Evolutionary conservation across 1,284 basidiomycete genomes (phyloP).

Genomic region (Kwoniella shivajii): DNA sequence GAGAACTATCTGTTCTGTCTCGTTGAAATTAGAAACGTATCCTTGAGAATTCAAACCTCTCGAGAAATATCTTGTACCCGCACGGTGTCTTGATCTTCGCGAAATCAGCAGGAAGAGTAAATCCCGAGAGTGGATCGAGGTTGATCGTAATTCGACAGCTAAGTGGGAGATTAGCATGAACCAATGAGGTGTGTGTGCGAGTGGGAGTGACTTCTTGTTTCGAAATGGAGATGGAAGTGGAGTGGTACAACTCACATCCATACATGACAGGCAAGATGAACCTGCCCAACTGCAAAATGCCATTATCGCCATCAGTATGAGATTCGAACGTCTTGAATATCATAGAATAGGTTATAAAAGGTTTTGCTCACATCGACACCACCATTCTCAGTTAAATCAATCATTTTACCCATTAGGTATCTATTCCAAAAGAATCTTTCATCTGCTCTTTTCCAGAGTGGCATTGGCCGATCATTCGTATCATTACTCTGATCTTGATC

Average conservation of each 20-base stretch:
- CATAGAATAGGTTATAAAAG: too few species aligned
- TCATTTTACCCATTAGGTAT: constrained; percentile 58
- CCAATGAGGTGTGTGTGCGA: too few species aligned
- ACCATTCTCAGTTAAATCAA: constrained; percentile 50
- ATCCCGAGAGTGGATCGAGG: constrained; percentile 74
- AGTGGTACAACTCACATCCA: constrained; percentile 73
- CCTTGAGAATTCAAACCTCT: constrained; percentile 79
- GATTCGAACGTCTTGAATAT: too few species aligned
- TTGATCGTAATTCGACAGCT: constrained; percentile 86
- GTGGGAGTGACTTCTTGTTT: too few species aligned
- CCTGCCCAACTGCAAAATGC: constrained; percentile 64
- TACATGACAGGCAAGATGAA: constrained; percentile 92
- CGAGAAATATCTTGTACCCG: constrained; percentile 96
- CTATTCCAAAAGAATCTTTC: constrained; percentile 99
- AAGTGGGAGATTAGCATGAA: constrained; percentile 15
- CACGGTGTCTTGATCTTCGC: constrained; percentile 87
- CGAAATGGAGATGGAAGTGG: too few species aligned
- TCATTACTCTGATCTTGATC: constrained; percentile 68
- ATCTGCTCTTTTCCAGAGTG: constrained; percentile 66
- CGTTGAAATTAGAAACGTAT: constrained; percentile 81
- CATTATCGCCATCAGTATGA: constrained; percentile 9
- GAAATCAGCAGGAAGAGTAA: constrained; percentile 88
- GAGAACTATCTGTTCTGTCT: constrained; percentile 89
- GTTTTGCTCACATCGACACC: constrained; percentile 43
- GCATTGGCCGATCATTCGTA: constrained; percentile 17